These are phyloP conservation scores for Rhodotorula sphaerocarpa DNA, from an alignment of 768 basidiomycete genomes.

Conservation along the genomic window DNA sequence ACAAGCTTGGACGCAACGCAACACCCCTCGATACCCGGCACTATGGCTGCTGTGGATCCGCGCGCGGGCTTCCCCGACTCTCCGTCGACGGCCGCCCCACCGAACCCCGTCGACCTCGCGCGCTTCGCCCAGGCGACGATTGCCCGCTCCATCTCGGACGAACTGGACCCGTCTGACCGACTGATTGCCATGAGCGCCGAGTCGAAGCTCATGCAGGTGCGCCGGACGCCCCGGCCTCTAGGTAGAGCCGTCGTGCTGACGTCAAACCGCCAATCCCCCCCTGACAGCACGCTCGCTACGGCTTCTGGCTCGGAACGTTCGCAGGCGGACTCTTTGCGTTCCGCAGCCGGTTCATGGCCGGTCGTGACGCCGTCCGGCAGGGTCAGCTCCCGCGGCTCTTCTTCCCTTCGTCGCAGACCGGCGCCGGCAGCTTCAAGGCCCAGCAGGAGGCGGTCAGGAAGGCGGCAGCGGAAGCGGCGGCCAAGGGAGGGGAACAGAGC, in stretches of 20 bases:
- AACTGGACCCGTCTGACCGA: slow-evolving; percentile 11
- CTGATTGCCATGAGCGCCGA: slow-evolving; percentile 11
- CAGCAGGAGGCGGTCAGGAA: slow-evolving; percentile 10
- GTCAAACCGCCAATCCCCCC: not conserved
- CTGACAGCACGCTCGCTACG: not conserved
- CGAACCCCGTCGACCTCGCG: slow-evolving; percentile 2
- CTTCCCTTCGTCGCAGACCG: slow-evolving; percentile 13
- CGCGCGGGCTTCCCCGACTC: not conserved
- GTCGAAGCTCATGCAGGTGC: not conserved
- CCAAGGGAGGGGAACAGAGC: not conserved
- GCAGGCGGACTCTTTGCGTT: slow-evolving; percentile 17
- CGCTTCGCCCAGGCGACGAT: slow-evolving; percentile 4
- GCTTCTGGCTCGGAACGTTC: slow-evolving; percentile 22
- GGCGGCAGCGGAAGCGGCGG: slow-evolving; percentile 16
- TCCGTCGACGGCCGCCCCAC: not conserved
- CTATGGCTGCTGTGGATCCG: not conserved
- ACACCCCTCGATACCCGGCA: too few relatives aligned
- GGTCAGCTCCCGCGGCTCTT: slow-evolving; percentile 21
- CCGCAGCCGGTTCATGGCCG: slow-evolving; percentile 10
- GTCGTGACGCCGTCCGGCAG: slow-evolving; percentile 1
- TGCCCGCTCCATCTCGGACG: not conserved
- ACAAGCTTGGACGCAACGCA: too few relatives aligned
- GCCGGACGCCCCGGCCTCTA: not conserved
- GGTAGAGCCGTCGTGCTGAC: not conserved
- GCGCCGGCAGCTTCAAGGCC: slow-evolving; percentile 13